These are phyloP conservation scores for Chaetomium strumarium DNA, from an alignment of 2,329 filamentous ascomycete species.

Conservation along the genomic window DNA sequence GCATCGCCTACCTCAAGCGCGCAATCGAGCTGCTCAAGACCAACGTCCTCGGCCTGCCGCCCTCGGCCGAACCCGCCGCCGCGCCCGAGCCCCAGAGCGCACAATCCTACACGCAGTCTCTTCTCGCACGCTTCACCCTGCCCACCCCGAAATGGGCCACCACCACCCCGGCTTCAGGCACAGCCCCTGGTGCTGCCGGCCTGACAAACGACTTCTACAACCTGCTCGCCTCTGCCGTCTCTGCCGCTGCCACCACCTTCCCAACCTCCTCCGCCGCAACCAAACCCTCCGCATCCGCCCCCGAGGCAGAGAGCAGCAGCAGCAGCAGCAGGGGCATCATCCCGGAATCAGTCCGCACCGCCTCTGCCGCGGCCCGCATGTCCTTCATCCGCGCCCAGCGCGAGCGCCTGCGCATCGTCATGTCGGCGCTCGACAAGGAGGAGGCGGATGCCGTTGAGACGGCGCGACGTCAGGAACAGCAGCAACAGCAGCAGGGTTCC, in stretches of 20 bases:
- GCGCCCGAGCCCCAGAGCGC: slow-evolving; percentile 34
- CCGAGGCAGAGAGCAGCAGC: slow-evolving; percentile 29
- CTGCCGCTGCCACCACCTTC: slow-evolving; percentile 49
- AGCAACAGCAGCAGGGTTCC: slow-evolving; percentile 14
- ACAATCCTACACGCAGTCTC: slow-evolving; percentile 66
- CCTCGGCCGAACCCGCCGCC: slow-evolving; percentile 38
- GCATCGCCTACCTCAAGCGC: slow-evolving; percentile 68
- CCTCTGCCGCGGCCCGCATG: slow-evolving; percentile 59
- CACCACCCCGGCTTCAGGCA: slow-evolving; percentile 1
- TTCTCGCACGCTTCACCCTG: slow-evolving; percentile 82
- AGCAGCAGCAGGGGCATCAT: slow-evolving; percentile 47
- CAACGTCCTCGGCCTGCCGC: slow-evolving; percentile 71
- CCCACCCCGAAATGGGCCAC: slow-evolving; percentile 59
- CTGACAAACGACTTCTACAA: slow-evolving; percentile 62
- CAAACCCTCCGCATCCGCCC: slow-evolving; percentile 25
- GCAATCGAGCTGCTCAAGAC: slow-evolving; percentile 67
- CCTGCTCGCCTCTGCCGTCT: slow-evolving; percentile 68
- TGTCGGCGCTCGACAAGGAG: slow-evolving; percentile 75
- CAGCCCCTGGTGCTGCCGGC: slow-evolving; percentile 10
- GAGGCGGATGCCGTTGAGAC: slow-evolving; percentile 44
- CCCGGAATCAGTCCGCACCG: slow-evolving; percentile 55
- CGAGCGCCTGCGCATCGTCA: slow-evolving; percentile 66
- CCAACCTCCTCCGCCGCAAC: slow-evolving; percentile 8
- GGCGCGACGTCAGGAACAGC: not conserved
- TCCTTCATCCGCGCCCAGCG: slow-evolving; percentile 73